A percentile compares a stretch with the other conserved stretches of the same genome.
Evolutionary conservation across 2,329 filamentous ascomycete species (phyloP).

Genomic region (Trichoderma sp.): DNA sequence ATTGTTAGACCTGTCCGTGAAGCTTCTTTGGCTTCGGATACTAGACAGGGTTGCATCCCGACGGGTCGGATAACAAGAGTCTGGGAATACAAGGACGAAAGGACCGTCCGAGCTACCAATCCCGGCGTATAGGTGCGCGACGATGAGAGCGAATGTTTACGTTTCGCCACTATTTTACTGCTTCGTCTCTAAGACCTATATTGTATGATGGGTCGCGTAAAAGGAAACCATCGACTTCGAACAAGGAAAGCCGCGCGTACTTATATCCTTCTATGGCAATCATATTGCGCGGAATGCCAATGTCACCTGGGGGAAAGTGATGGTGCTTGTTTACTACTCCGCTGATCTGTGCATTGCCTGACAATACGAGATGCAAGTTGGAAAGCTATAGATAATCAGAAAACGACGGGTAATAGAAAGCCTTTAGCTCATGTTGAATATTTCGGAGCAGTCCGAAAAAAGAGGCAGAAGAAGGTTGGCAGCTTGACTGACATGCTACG

Average conservation of each 20-base stretch:
- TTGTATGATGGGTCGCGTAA: neutral
- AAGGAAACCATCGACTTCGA: neutral
- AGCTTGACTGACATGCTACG: too few species aligned
- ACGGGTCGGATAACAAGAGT: constrained; percentile 7
- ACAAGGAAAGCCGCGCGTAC: neutral
- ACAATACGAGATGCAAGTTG: neutral
- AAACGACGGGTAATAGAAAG: neutral
- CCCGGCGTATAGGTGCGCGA: neutral
- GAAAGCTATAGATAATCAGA: neutral
- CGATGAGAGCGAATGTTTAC: neutral
- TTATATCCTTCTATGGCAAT: neutral
- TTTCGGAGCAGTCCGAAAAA: neutral
- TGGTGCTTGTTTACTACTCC: neutral
- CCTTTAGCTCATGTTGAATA: neutral
- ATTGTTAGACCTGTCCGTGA: neutral
- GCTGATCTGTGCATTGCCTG: neutral
- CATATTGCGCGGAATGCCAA: neutral
- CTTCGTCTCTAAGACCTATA: too few species aligned
- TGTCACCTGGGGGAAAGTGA: too few species aligned
- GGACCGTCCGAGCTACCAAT: neutral
- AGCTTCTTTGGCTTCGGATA: neutral
- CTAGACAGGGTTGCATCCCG: constrained; percentile 4
- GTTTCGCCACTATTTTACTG: neutral
- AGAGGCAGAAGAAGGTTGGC: neutral
- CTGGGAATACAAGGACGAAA: neutral